Evolutionary conservation across 2,329 filamentous ascomycete species (phyloP).

Genomic region (Chalaropsis ovoidea): DNA sequence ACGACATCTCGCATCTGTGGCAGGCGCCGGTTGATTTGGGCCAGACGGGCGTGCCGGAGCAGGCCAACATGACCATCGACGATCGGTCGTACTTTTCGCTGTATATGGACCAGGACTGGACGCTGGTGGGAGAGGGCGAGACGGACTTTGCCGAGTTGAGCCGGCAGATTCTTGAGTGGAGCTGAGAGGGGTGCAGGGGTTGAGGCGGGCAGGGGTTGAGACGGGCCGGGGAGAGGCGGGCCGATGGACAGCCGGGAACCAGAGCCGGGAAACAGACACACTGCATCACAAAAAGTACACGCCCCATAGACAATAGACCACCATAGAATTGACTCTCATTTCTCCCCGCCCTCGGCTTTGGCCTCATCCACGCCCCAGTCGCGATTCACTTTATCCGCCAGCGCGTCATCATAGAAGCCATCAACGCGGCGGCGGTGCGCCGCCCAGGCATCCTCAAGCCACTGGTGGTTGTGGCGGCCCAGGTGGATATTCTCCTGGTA

Average conservation of each 20-base stretch:
- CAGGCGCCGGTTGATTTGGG: constrained; percentile 20
- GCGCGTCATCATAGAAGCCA: constrained; percentile 43
- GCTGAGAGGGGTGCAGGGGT: too few species aligned
- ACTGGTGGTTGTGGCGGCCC: constrained; percentile 44
- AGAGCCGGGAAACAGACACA: neutral
- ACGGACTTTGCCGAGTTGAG: constrained; percentile 23
- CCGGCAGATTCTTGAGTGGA: constrained; percentile 24
- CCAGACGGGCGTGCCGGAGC: constrained; percentile 18
- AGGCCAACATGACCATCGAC: constrained; percentile 22
- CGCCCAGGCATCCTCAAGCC: constrained; percentile 43
- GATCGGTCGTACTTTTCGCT: constrained; percentile 23
- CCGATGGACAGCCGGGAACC: too few species aligned
- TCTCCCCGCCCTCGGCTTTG: neutral
- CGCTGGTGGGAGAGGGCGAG: constrained; percentile 23
- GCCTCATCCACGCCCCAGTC: constrained; percentile 35
- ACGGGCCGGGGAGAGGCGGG: too few species aligned
- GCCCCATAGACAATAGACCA: constrained; percentile 8
- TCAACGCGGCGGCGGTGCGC: constrained; percentile 41
- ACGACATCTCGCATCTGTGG: constrained; percentile 25
- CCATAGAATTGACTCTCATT: constrained; percentile 8
- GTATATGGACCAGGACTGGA: constrained; percentile 25
- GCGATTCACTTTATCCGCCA: constrained; percentile 38
- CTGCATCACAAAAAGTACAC: neutral
- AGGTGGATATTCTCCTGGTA: constrained; percentile 39
- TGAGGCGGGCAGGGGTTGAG: too few species aligned